These are phyloP conservation scores for Anethum foeniculum DNA, from an alignment of 140 eudicot species.

Conservation along the genomic window DNA sequence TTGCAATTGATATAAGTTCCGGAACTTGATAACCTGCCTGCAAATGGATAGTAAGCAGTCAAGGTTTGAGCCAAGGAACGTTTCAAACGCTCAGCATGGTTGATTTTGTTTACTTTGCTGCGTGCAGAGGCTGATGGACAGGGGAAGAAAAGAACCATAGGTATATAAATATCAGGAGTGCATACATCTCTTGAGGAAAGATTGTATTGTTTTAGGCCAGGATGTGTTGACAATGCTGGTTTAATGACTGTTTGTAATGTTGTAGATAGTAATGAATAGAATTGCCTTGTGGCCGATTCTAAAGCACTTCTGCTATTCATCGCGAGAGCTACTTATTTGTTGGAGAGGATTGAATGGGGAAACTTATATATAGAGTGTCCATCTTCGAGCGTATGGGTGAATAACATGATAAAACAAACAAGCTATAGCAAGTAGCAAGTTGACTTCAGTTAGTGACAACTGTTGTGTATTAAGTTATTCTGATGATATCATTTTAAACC, in stretches of 20 bases:
- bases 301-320: neutral
- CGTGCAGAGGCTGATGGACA: neutral
- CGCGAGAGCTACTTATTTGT: neutral
- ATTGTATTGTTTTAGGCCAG: neutral
- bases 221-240: constrained; percentile 8
- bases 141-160: constrained; percentile 9
- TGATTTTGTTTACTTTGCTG: no score
- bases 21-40: neutral
- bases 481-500: neutral
- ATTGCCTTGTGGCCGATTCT: neutral
- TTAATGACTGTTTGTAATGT: neutral
- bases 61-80: neutral
- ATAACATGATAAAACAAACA: neutral
- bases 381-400: neutral
- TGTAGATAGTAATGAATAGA: neutral
- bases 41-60: constrained; percentile 9
- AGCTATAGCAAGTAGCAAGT: neutral
- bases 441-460: neutral
- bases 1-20: constrained; percentile 1
- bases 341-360: neutral
- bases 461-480: neutral
- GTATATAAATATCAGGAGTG: neutral
- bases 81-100: neutral
- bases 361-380: neutral
- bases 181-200: neutral